A percentile compares a stretch with the other conserved stretches of the same genome.
These are phyloP conservation scores for Ophiognomonia clavigignenti-juglandacearum DNA, from an alignment of 2,329 filamentous ascomycete genomes.

Conservation along the genomic window DNA sequence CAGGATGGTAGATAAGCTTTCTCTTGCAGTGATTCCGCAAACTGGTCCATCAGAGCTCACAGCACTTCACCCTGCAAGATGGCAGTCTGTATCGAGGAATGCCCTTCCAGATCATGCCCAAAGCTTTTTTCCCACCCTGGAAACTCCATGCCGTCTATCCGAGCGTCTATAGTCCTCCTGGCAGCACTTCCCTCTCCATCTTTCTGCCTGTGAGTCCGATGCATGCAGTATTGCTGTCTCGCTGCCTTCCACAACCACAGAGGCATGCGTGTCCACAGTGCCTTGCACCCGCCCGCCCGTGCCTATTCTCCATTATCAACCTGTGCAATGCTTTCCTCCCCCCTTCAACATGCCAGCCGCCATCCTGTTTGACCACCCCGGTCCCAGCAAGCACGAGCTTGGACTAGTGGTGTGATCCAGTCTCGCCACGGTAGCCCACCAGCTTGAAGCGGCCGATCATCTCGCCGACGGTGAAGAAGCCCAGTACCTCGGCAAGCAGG, in stretches of 20 bases:
- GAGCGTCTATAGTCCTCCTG: neutral
- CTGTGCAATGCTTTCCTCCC: neutral
- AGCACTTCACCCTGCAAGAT: neutral
- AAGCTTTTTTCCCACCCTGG: neutral
- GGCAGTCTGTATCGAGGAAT: neutral
- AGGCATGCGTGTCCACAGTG: too few relatives aligned
- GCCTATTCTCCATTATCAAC: slow-evolving; percentile 2
- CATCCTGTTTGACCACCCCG: too few relatives aligned
- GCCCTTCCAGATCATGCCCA: neutral
- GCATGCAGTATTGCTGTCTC: neutral
- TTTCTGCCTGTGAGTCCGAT: neutral
- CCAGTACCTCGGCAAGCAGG: slow-evolving; percentile 77
- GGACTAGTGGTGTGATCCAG: slow-evolving; percentile 48
- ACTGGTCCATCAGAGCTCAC: too few relatives aligned
- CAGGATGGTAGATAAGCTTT: neutral
- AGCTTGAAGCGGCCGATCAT: slow-evolving; percentile 96
- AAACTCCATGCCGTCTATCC: slow-evolving; percentile 5
- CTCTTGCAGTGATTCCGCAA: too few relatives aligned
- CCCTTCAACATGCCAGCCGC: neutral
- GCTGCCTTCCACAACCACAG: too few relatives aligned
- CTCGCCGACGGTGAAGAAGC: slow-evolving; percentile 97
- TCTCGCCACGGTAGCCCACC: slow-evolving; percentile 80
- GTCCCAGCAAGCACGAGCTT: too few relatives aligned
- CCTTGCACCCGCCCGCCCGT: too few relatives aligned
- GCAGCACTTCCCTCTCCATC: neutral